Conservation (phyloP, 169 alveolate genomes). For the Eimeria necatrix region DNA sequence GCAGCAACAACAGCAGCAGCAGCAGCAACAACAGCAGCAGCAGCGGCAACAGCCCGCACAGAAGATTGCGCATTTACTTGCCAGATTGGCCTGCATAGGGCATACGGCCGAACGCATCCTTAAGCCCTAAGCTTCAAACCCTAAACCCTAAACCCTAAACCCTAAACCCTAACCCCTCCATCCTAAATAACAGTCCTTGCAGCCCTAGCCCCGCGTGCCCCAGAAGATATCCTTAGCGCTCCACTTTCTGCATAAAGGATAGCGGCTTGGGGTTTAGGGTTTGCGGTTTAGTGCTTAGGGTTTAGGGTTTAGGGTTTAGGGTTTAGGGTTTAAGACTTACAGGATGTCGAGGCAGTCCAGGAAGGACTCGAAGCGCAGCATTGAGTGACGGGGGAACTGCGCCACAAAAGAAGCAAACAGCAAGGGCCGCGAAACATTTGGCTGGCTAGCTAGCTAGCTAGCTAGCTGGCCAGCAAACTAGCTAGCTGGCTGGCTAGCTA, state of each 20-base stretch:
- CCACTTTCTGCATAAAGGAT: neutral
- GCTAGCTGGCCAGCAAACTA: neutral
- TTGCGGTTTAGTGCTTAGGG: neutral
- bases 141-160: neutral
- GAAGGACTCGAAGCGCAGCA: constrained; percentile 65
- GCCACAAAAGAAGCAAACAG: neutral
- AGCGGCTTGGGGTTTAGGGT: neutral
- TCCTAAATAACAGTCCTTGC: neutral
- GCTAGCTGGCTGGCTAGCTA: neutral
- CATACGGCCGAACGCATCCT: no score
- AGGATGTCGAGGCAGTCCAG: constrained; percentile 51
- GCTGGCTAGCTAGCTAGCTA: neutral
- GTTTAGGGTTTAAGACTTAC: constrained; percentile 25
- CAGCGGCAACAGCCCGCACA: neutral
- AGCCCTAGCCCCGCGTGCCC: neutral
- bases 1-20: constrained; percentile 17
- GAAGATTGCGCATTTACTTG: no score
- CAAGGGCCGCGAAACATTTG: neutral
- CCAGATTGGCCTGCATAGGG: no score
- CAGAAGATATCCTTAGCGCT: no score
- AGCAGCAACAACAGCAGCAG: constrained; percentile 35
- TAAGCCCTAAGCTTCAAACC: no score
- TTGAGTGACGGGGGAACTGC: constrained; percentile 77
- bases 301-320: neutral
- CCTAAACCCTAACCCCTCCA: neutral